Percentiles rank a stretch among this genome's conserved stretches.
phyloP scores from a whole-genome alignment of 2,329 filamentous ascomycete species.

The Penicillium freii region DNA sequence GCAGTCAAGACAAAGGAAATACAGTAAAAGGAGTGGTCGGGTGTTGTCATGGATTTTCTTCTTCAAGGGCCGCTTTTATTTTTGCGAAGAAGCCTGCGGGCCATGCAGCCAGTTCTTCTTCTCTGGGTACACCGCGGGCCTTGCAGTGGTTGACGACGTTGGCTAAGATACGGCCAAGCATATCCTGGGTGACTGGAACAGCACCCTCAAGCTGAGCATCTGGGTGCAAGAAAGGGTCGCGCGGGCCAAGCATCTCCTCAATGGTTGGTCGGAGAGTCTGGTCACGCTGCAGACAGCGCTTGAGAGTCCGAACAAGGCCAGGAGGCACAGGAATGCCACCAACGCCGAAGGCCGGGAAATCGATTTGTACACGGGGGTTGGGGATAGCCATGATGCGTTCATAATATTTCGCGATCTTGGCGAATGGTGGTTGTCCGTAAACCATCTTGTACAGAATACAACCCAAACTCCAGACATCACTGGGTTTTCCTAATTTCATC shows the following conservation, averaged over 20 bases:
- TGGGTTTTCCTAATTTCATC: constrained; percentile 94
- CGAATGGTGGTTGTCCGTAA: constrained; percentile 94
- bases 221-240: constrained; percentile 59
- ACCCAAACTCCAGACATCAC: constrained; percentile 92
- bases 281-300: constrained; percentile 59
- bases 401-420: constrained; percentile 84
- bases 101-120: constrained; percentile 55
- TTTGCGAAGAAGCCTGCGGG: constrained; percentile 50
- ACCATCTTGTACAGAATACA: constrained; percentile 98
- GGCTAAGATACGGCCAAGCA: constrained; percentile 58
- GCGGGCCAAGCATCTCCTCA: constrained; percentile 54
- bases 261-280: constrained; percentile 57
- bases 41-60: constrained; percentile 35
- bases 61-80: constrained; percentile 47
- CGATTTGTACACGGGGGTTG: constrained; percentile 50
- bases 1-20: constrained; percentile 27
- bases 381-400: constrained; percentile 65
- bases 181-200: constrained; percentile 56
- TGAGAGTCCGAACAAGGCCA: constrained; percentile 56
- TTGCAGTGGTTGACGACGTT: constrained; percentile 61
- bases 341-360: constrained; percentile 47
- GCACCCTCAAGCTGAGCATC: constrained; percentile 48
- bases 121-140: constrained; percentile 54
- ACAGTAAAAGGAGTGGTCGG: constrained; percentile 18
- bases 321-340: constrained; percentile 54